Evolutionary conservation across 805 yeast species (phyloP), one percentile per base, ranked within the genome.

Genomic region (Sugiyamaella qingdaonensis): DNA sequence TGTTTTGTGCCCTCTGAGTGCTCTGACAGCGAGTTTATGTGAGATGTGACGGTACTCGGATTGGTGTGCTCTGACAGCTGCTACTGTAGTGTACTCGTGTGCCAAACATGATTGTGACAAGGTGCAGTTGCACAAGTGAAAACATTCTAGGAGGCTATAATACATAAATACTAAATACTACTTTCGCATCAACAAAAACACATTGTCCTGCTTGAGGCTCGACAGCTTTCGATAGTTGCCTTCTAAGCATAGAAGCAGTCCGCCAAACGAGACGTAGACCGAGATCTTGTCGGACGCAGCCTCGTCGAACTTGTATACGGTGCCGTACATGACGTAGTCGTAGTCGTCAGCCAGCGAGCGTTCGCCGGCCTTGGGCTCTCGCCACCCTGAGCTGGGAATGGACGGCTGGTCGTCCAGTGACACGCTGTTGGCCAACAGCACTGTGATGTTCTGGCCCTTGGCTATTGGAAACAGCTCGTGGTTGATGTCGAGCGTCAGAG

Each of bases 311-410:
- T 92, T 91, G 77, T 94, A 94, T 45, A 94, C 95, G 5, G 96
- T 90, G 51, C 99, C 99, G 68, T 91, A 84, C 98, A 94, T 92
- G 60, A 94, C 98, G 64, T 94, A 94, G 70, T 92, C 98, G 74
- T 90, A 92, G 67, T 94, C 98, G 68, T 92, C 97, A 60, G 97
- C 96, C 64, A 92, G 77, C 4, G 95, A 80, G 65, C 85, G 80
- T 61, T 90, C 96, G 54, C 85, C 87, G 10, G 86, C 79, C 70
- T 80, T 86, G 44, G 96, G 95, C 8, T 88, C 89, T 68, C 90
- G 79, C 91, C 92, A 86, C 24, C 86, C 80, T 16, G 86, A 85
- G 59, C 81, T 76, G 11, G 75, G 61, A 34, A 58, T 55, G 35
- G 79, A 79, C 46, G 75, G 74, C 3, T 66, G 71, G 9, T 72